phyloP scores from a whole-genome alignment of 73 alveolate species.

The Durusdinium trenchii region DNA sequence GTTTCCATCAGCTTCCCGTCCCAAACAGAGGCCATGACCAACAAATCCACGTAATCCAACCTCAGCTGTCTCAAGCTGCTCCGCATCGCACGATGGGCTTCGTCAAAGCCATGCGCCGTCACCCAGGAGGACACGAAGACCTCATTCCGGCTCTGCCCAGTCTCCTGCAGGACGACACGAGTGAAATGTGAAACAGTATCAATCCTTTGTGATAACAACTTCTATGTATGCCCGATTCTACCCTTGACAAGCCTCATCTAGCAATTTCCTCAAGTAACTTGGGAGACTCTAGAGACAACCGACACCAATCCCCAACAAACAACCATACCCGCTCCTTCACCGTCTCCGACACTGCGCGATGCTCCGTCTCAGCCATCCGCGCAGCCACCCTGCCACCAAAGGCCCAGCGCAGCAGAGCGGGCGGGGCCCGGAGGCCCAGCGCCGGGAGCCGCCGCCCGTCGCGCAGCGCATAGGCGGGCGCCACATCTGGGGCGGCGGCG shows the following conservation, averaged over 20 bases:
- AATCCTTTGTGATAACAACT: too few relatives aligned
- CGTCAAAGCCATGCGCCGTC: slow-evolving; percentile 42
- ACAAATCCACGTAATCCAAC: slow-evolving; percentile 57
- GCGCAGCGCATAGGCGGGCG: not conserved
- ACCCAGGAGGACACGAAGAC: slow-evolving; percentile 52
- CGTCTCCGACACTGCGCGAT: slow-evolving; percentile 9
- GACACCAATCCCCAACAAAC: too few relatives aligned
- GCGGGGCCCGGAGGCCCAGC: slow-evolving; percentile 54
- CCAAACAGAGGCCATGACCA: slow-evolving; percentile 36
- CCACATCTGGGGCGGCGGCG: not conserved
- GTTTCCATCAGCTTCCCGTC: slow-evolving; percentile 55
- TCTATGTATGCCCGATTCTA: too few relatives aligned
- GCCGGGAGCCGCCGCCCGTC: slow-evolving; percentile 52
- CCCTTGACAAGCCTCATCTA: too few relatives aligned
- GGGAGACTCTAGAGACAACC: too few relatives aligned
- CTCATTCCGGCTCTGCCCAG: not conserved
- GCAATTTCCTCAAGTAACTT: too few relatives aligned
- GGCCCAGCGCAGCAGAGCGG: slow-evolving; percentile 40
- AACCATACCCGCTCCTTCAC: too few relatives aligned
- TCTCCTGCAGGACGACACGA: too few relatives aligned
- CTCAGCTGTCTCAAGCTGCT: slow-evolving; percentile 36
- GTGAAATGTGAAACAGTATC: too few relatives aligned
- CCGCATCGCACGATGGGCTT: slow-evolving; percentile 65
- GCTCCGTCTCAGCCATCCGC: slow-evolving; percentile 9
- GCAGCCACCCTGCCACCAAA: slow-evolving; percentile 5